A percentile compares a stretch with the other conserved stretches of the same genome.
Evolutionary conservation across 192 early-diverging fungal genomes (phyloP).

Genomic region (Podila clonocystis): DNA sequence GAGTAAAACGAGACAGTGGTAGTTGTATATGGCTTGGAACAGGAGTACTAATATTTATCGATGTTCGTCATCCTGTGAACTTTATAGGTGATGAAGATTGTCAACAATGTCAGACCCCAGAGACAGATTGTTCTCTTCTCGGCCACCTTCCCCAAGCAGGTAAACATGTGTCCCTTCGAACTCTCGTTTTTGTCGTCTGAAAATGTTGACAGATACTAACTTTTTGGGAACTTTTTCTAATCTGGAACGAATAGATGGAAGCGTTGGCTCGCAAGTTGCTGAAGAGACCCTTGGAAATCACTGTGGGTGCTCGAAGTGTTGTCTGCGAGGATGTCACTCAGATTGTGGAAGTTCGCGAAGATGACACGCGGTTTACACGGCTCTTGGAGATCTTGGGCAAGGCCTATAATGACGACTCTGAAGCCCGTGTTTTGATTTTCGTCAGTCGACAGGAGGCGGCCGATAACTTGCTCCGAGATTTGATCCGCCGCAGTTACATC

Average conservation of each 20-base stretch:
- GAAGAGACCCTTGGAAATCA: constrained; percentile 91
- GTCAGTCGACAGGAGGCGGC: constrained; percentile 96
- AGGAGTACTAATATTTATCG: background rate
- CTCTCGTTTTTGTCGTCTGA: background rate
- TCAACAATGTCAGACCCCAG: constrained; percentile 88
- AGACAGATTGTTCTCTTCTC: constrained; percentile 93
- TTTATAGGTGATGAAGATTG: constrained; percentile 89
- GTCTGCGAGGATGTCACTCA: constrained; percentile 90
- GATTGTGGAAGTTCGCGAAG: constrained; percentile 89
- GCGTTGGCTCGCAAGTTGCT: constrained; percentile 93
- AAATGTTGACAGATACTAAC: background rate
- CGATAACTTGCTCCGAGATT: constrained; percentile 86
- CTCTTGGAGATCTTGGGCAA: constrained; percentile 90
- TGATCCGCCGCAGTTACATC: constrained; percentile 85
- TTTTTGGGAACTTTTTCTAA: background rate
- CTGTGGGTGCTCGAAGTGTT: constrained; percentile 92
- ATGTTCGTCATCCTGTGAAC: background rate
- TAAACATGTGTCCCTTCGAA: constrained; percentile 23
- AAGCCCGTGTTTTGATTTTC: constrained; percentile 87
- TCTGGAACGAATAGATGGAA: constrained; percentile 72
- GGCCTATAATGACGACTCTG: constrained; percentile 74
- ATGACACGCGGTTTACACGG: constrained; percentile 86
- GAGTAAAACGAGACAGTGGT: background rate
- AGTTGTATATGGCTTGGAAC: background rate
- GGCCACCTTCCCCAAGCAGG: constrained; percentile 93